A percentile compares a stretch with the other conserved stretches of the same genome.
These are phyloP conservation scores for Phytophthora uliginosa DNA, from an alignment of 352 stramenopile genomes.

Conservation along the genomic window DNA sequence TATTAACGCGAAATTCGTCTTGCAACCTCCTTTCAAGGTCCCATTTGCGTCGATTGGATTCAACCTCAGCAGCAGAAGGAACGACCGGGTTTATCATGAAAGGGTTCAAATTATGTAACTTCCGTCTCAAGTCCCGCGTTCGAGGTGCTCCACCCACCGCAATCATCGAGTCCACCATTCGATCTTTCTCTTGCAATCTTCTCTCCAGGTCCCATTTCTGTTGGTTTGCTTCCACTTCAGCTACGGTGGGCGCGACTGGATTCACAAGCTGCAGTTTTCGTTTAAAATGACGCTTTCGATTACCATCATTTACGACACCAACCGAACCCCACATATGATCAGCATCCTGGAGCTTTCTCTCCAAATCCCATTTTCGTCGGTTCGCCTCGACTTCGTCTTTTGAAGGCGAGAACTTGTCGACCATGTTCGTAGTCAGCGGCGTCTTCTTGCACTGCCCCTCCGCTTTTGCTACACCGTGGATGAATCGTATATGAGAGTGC, in stretches of 20 bases:
- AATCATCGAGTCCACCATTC: neutral
- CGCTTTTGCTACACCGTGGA: neutral
- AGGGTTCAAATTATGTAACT: conserved; percentile 27
- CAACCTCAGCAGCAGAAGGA: conserved; percentile 28
- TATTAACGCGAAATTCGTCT: conserved; percentile 12
- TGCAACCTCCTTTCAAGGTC: conserved; percentile 29
- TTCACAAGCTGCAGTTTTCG: conserved; percentile 13
- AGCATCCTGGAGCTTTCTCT: conserved; percentile 28
- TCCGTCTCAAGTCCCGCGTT: conserved; percentile 20
- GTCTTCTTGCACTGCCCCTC: conserved; percentile 8
- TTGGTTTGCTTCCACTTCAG: conserved; percentile 29
- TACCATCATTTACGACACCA: neutral
- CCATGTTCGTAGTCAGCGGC: neutral
- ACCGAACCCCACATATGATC: conserved; percentile 10
- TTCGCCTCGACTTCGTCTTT: conserved; percentile 26
- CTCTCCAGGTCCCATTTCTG: conserved; percentile 36
- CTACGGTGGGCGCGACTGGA: conserved; percentile 3
- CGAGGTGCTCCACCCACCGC: neutral
- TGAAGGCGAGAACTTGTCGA: conserved; percentile 13
- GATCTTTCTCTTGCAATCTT: conserved; percentile 21
- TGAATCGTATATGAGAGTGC: conserved; percentile 1
- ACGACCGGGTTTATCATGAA: conserved; percentile 17
- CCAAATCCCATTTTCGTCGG: conserved; percentile 37
- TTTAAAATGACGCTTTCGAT: conserved; percentile 11
- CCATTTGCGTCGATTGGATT: conserved; percentile 37